phyloP scores from a whole-genome alignment of 495 filamentous ascomycete genomes.

The Cryomyces minteri region DNA sequence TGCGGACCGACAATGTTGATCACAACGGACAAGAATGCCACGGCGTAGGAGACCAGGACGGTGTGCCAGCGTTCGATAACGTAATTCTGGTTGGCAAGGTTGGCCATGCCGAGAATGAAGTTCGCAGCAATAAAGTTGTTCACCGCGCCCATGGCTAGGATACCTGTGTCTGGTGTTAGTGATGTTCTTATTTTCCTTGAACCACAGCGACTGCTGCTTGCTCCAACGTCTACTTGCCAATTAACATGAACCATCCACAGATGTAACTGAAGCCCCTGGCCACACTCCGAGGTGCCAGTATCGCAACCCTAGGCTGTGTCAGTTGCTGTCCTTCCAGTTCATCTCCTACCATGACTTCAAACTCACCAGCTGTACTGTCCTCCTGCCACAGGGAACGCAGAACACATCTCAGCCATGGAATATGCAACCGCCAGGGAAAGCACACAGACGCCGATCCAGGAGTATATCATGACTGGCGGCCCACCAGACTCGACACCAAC shows the following conservation, averaged over 20 bases:
- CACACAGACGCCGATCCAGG: conserved; percentile 30
- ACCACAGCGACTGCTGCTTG: no score
- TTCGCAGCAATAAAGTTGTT: conserved; percentile 39
- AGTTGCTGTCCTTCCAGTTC: no score
- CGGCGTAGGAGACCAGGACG: conserved; percentile 31
- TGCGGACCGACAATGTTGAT: conserved; percentile 34
- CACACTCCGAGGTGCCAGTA: conserved; percentile 31
- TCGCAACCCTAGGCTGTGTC: conserved; percentile 23
- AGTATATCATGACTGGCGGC: conserved; percentile 38
- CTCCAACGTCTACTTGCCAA: conserved; percentile 5
- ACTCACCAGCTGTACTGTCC: conserved; percentile 7
- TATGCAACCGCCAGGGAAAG: conserved; percentile 33
- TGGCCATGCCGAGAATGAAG: conserved; percentile 35
- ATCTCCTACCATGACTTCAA: no score
- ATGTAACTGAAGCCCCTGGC: conserved; percentile 14
- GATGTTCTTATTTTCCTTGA: neutral
- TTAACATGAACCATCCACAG: conserved; percentile 19
- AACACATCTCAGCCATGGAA: conserved; percentile 36
- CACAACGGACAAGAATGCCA: conserved; percentile 23
- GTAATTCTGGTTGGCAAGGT: conserved; percentile 32
- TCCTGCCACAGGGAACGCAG: conserved; percentile 35
- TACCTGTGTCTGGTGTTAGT: conserved; percentile 15
- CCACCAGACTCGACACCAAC: conserved; percentile 1
- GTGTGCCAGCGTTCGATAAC: conserved; percentile 38
- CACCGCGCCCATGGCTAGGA: conserved; percentile 37